Percentiles rank a stretch among this genome's conserved stretches.
These are phyloP conservation scores for Nicotiana noctiflora DNA, from an alignment of 257 asterid genomes.

Conservation along the genomic window DNA sequence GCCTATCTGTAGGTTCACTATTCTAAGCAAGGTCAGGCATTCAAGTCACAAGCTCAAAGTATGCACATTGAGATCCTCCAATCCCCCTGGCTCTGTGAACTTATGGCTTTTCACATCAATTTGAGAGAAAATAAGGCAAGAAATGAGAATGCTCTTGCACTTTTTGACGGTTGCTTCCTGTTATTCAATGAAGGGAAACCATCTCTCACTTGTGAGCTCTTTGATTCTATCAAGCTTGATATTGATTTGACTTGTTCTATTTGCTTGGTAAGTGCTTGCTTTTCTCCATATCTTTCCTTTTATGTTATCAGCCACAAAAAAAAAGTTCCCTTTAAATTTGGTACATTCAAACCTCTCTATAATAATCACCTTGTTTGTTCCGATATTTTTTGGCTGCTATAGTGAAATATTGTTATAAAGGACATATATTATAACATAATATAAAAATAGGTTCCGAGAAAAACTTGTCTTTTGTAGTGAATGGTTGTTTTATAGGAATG, in stretches of 20 bases:
- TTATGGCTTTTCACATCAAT: slow-evolving; percentile 83
- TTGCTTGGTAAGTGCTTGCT: slow-evolving; percentile 66
- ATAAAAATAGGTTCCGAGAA: too few species aligned
- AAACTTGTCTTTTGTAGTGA: too few species aligned
- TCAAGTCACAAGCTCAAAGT: slow-evolving; percentile 74
- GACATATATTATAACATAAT: too few species aligned
- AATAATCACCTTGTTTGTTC: too few species aligned
- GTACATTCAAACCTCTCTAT: neutral
- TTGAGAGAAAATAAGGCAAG: slow-evolving; percentile 33
- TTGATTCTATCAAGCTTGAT: slow-evolving; percentile 72
- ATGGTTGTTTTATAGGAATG: too few species aligned
- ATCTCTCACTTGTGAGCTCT: slow-evolving; percentile 63
- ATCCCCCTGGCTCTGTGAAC: slow-evolving; percentile 94
- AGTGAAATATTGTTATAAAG: too few species aligned
- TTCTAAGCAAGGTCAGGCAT: slow-evolving; percentile 93
- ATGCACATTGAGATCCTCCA: slow-evolving; percentile 90
- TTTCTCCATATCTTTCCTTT: neutral
- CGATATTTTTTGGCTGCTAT: too few species aligned
- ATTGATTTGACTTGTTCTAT: slow-evolving; percentile 85
- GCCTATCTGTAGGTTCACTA: slow-evolving; percentile 52
- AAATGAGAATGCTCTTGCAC: slow-evolving; percentile 28
- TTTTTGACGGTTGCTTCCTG: slow-evolving; percentile 64
- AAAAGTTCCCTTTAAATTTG: neutral
- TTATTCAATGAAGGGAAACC: slow-evolving; percentile 52
- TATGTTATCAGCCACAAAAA: neutral